A percentile compares a stretch with the other conserved stretches of the same genome.
Evolutionary conservation across 345 rosid species (phyloP).

Genomic region (Linum lewisii): DNA sequence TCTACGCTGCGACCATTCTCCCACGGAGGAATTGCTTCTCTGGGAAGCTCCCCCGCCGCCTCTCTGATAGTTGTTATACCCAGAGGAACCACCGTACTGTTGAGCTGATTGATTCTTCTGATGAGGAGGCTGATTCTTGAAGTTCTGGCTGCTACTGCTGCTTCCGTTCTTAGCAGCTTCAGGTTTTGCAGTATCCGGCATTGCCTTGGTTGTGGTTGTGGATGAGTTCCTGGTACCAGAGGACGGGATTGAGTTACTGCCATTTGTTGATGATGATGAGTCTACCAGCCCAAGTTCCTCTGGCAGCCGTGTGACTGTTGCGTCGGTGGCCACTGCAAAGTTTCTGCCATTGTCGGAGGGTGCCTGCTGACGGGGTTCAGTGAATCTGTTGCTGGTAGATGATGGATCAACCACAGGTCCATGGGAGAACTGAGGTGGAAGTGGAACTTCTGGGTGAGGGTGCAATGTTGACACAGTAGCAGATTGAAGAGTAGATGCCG

Average conservation of each 20-base stretch:
- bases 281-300: slow-evolving; percentile 57
- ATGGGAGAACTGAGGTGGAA: slow-evolving; percentile 51
- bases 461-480: slow-evolving; percentile 45
- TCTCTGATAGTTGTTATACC: slow-evolving; percentile 32
- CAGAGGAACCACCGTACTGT: slow-evolving; percentile 35
- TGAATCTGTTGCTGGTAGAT: slow-evolving; percentile 35
- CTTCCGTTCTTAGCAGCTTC: slow-evolving; percentile 21
- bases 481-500: slow-evolving; percentile 45
- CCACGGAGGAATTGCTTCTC: slow-evolving; percentile 33
- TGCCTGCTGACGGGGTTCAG: slow-evolving; percentile 32
- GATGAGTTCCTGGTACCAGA: slow-evolving; percentile 32
- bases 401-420: slow-evolving; percentile 41
- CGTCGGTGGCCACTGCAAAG: slow-evolving; percentile 24
- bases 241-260: slow-evolving; percentile 26
- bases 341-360: slow-evolving; percentile 27
- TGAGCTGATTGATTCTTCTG: slow-evolving; percentile 45
- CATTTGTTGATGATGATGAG: slow-evolving; percentile 34
- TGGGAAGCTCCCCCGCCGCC: slow-evolving; percentile 32
- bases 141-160: slow-evolving; percentile 22
- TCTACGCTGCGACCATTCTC: slow-evolving; percentile 52
- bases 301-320: slow-evolving; percentile 36
- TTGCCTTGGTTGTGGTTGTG: slow-evolving; percentile 4
- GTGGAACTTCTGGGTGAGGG: slow-evolving; percentile 32
- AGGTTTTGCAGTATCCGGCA: slow-evolving; percentile 20
- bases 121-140: slow-evolving; percentile 35